Base-by-base conservation (phyloP, 371 early-diverging fungal species). In the Rhizopus stolonifer region DNA sequence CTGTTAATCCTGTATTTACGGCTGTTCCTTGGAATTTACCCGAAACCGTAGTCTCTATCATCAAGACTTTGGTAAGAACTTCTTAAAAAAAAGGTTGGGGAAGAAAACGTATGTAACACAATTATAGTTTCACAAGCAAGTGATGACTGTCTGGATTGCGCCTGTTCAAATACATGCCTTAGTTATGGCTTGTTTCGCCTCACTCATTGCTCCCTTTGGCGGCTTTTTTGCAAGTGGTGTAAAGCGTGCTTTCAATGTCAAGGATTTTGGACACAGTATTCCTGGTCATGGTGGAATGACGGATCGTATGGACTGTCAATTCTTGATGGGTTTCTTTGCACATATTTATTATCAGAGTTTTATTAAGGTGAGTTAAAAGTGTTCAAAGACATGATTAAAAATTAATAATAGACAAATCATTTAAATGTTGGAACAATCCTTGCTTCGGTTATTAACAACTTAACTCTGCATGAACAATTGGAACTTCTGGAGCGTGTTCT, bases 211-310 rank as follows among this genome's bases (percentile, higher is more conserved):
- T 29, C 99, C 99, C 10, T 98, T 99, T 78, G 98, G 98, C 36
- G 99, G 99, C 4, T 99, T 99, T 83, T 96, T 99, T 79, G 99
- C 99, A 11, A 93, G 94, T 64, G 99, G 94, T 3, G 88, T 94
- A 38, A 99, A 99, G 74, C 83, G 99, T 31, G 96, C 98, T 0
- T 98, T 97, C 78, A 93, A 96, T 52, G 89, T 98, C 66, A 99
- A 99, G 65, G 99, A 99, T 70, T 99, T 99, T 70, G 95, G 96
- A 14, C 85, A 93, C 55, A 87, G 89, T 36, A 99, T 99, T 62
- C 99, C 99, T 5, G 98, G 97, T 21, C 97, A 98, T 61, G 99
- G 99, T 52, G 99, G 99, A 13, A 76, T 99, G 49, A 95, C 98
- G 0, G 99, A 99, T 73, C 87, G 99, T 31, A 93, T 99, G 85